Evolutionary conservation across 768 basidiomycete genomes (phyloP), one percentile per base, ranked within the genome.

Genomic region (Macrolepiota dolichaula): DNA sequence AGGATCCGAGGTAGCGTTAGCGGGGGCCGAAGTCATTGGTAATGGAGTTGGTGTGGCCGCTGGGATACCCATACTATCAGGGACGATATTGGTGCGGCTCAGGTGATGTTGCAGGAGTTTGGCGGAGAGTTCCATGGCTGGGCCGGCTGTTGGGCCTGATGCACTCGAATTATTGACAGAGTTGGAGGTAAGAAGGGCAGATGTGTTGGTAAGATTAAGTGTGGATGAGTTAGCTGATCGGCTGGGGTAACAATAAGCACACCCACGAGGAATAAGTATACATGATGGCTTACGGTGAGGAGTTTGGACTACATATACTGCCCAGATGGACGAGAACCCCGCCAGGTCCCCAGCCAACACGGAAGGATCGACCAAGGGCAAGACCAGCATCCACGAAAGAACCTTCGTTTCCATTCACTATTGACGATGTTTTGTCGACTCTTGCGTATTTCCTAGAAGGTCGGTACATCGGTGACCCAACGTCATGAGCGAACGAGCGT

Each of bases 271-370:
- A 22, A 7, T 19, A 40, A 32, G 29, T 32, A 32, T 22, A 19
- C 17, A 32, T 13, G 24, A 59, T 38, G 10, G 80, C 88, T 70
- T 68, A 91, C 91, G 74, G 64, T 52, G 77, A 74, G 55, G 78
- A 75, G 3, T 69, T 74, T 25, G 88, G 86, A 6, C 79, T 75
- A 73, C 91, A 88, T 63, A 96, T 74, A 52, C 79, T 78, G n/a
- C 93, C 95, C 11, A 89, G 71, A 72, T 93, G 89, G 11, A 87
- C 87, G 6, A 98, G 69, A 40, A 77, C 79, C 0, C 94, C 94
- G 38, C 84, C 81, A 1, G 91, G 88, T 19, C 96, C 93, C 94
- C 95, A 98, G 3, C 92, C 87, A 2, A 90, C 92, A 59, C 94
- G 82, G 72, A 94, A 97, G 12, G 91, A 92, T 17, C 94, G 84